Conservation (phyloP, 2,329 filamentous ascomycete genomes). For the Cladophialophora carrionii region DNA sequence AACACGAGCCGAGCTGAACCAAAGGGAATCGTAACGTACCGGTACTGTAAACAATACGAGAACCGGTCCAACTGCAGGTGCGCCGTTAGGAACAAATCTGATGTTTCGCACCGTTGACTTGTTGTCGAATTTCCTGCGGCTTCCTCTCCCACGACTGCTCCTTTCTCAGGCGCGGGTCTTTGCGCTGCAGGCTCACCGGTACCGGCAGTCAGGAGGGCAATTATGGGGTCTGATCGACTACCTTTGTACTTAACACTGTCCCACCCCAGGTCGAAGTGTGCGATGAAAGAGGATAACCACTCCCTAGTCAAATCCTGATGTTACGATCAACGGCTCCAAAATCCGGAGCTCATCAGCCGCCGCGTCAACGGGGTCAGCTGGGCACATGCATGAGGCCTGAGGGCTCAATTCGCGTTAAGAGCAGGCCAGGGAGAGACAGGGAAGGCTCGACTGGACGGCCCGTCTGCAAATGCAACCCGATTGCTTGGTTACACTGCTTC, state of each 20-base stretch:
- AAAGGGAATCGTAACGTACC: not conserved
- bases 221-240: not conserved
- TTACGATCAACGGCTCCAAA: conserved; percentile 4
- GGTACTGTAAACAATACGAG: not conserved
- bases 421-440: not conserved
- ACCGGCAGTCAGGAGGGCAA: not conserved
- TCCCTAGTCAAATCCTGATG: not conserved
- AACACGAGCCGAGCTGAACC: not conserved
- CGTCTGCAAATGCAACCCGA: conserved; percentile 28
- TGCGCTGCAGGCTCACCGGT: not conserved
- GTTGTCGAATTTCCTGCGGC: not conserved
- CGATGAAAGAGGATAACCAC: not conserved
- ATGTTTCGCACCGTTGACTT: not conserved
- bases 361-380: conserved; percentile 20
- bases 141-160: not conserved
- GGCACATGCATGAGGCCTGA: conserved; percentile 5
- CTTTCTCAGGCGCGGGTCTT: not conserved
- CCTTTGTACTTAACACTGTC: no score
- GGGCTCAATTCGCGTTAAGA: conserved; percentile 6
- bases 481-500: conserved; percentile 20
- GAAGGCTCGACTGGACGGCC: conserved; percentile 25
- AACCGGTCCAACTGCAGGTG: not conserved
- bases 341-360: not conserved
- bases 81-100: not conserved
- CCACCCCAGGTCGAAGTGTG: not conserved